These are phyloP conservation scores for Dryas integrifolia DNA, from an alignment of 331 rosid genomes.

Conservation along the genomic window DNA sequence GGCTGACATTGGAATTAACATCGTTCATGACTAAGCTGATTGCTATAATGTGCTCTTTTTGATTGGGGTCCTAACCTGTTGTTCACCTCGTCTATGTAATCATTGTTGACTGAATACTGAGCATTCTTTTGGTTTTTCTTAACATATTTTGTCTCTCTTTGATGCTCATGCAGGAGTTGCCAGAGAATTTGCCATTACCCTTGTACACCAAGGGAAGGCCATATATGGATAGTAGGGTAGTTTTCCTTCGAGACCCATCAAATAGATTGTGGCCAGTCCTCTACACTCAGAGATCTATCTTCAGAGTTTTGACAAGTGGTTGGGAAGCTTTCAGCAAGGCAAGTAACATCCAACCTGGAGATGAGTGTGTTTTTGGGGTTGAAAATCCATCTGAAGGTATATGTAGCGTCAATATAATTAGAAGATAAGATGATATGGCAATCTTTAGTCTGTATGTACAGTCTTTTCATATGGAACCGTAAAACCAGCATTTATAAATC, in stretches of 20 bases:
- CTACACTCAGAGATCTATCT: conserved; percentile 31
- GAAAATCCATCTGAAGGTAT: conserved; percentile 24
- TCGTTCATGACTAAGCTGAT: neutral
- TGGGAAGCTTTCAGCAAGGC: conserved; percentile 48
- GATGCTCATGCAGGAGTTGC: conserved; percentile 42
- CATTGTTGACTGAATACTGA: neutral
- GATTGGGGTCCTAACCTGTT: neutral
- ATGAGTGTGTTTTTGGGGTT: conserved; percentile 36
- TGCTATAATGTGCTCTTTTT: neutral
- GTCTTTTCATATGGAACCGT: neutral
- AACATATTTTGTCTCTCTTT: conserved; percentile 11
- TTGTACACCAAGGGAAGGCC: neutral
- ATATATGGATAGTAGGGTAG: conserved; percentile 26
- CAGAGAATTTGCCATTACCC: conserved; percentile 28
- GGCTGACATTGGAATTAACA: no score
- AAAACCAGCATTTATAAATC: neutral
- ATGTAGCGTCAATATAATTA: conserved; percentile 24
- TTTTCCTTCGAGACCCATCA: conserved; percentile 41
- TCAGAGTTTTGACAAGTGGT: conserved; percentile 36
- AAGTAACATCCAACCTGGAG: conserved; percentile 44
- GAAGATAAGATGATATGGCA: conserved; percentile 8
- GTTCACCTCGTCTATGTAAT: neutral
- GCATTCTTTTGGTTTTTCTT: conserved; percentile 1
- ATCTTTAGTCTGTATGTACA: neutral
- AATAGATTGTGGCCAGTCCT: conserved; percentile 53